These are phyloP conservation scores for Prunus mume DNA, from an alignment of 306 rosid genomes.

Conservation along the genomic window DNA sequence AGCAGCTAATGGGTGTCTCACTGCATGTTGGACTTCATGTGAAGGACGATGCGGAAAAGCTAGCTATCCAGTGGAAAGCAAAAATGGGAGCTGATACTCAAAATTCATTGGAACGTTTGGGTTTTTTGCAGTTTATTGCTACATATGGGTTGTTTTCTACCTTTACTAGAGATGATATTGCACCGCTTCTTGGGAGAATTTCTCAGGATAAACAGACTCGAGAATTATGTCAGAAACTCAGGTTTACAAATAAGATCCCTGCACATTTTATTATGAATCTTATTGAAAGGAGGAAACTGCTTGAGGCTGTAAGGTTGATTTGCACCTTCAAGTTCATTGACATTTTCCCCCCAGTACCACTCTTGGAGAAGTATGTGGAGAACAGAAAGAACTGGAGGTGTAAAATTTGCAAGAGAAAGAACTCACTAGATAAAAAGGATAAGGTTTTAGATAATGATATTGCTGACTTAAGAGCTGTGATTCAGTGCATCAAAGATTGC, in stretches of 20 bases:
- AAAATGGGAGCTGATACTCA: constrained; percentile 22
- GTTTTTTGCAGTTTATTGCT: constrained; percentile 45
- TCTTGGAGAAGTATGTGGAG: constrained; percentile 26
- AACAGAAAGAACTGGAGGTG: neutral
- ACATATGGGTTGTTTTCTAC: constrained; percentile 40
- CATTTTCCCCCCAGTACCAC: constrained; percentile 37
- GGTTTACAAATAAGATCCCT: constrained; percentile 38
- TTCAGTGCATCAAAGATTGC: constrained; percentile 45
- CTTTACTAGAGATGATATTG: constrained; percentile 36
- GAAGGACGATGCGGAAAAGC: constrained; percentile 42
- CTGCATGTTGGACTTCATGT: constrained; percentile 37
- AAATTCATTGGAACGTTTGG: constrained; percentile 40
- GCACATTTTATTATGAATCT: constrained; percentile 48
- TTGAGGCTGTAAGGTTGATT: constrained; percentile 53
- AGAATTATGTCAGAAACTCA: constrained; percentile 32
- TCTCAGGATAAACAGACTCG: constrained; percentile 39
- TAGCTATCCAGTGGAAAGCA: constrained; percentile 46
- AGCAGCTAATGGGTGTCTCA: constrained; percentile 37
- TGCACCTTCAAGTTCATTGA: constrained; percentile 43
- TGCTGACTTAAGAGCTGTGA: constrained; percentile 27
- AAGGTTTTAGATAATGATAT: constrained; percentile 34
- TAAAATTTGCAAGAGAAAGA: neutral
- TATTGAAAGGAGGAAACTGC: constrained; percentile 29
- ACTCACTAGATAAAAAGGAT: constrained; percentile 28
- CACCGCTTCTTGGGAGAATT: constrained; percentile 41